Base-by-base conservation (phyloP, 495 filamentous ascomycete genomes). In the Xylaria nigripes region DNA sequence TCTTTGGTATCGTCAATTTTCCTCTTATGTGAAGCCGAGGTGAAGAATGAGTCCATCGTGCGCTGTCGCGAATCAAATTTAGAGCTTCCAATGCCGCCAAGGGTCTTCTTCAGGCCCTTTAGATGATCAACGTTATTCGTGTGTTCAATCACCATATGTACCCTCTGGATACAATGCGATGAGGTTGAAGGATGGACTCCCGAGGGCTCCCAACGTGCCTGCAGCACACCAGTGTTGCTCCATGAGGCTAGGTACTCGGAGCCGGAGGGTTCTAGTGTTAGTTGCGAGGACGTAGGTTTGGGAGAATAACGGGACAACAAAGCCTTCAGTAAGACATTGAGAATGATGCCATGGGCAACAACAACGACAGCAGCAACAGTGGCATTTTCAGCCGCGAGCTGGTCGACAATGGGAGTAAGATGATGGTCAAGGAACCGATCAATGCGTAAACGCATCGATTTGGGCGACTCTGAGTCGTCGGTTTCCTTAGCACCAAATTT, bases 261-360 rank as follows among this genome's bases (percentile, higher is more conserved):
- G 30, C 43, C 47, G 21, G 57, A 57, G n/a, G 56, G 48, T 36
- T 64, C 54, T 58, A 60, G 53, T 29, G 56, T 55, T 65, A 51
- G 51, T 43, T 54, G 10, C 75, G 69, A 42, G 63, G 54, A 42
- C 40, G 7, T 0, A 10, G 48, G 24, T 60, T 65, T 18, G 72
- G 68, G 12, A 74, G 66, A 60, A 85, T 78, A 24, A 73, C 55
- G 72, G 3, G 66, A 66, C 18, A 89, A 61, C 34, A 94, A 68
- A 27, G 76, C 73, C 48, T 74, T 73, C 78, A 88, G 83, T 0
- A 95, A 64, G 19, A 80, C 70, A 19, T 77, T 79, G 0, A 95
- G 78, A 21, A 94, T 82, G 25, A 92, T 81, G 36, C 90, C 90
- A 64, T 95, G 90, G 12, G 88, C 82, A 15, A 92, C 86, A 23